Percentiles rank a stretch among this genome's conserved stretches.
Evolutionary conservation across 257 asterid species (phyloP).

Genomic region (Primulina eburnea): DNA sequence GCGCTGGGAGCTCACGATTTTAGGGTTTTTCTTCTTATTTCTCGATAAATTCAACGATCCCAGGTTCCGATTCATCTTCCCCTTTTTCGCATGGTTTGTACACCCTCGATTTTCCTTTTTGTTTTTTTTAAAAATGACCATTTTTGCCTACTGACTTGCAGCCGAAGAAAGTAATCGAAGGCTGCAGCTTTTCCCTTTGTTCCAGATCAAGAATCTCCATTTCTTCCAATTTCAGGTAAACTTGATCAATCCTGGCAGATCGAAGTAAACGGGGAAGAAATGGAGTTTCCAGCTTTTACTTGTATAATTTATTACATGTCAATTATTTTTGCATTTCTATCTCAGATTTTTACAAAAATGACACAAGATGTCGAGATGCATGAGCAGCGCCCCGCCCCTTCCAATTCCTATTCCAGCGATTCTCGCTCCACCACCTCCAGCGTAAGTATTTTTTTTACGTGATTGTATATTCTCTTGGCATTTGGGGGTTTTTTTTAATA

Average conservation of each 20-base stretch:
- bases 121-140: neutral
- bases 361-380: conserved; percentile 81
- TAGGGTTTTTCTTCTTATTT: no score
- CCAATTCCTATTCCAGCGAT: conserved; percentile 40
- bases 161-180: conserved; percentile 45
- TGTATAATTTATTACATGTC: conserved; percentile 24
- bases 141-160: conserved; percentile 36
- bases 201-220: conserved; percentile 24
- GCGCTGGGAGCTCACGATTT: no score
- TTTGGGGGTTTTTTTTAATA: neutral
- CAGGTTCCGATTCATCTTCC: conserved; percentile 16
- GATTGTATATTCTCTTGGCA: neutral
- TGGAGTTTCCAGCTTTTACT: conserved; percentile 25
- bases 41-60: no score
- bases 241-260: conserved; percentile 12
- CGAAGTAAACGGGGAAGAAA: conserved; percentile 8
- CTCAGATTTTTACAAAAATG: conserved; percentile 47
- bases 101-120: neutral
- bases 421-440: conserved; percentile 48
- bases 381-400: conserved; percentile 65
- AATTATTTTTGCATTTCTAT: conserved; percentile 28
- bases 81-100: conserved; percentile 1
- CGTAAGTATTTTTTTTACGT: conserved; percentile 30
- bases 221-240: conserved; percentile 26
- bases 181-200: conserved; percentile 26